Conservation (phyloP, 2,329 filamentous ascomycete genomes). For the Xylariaceae sp. region DNA sequence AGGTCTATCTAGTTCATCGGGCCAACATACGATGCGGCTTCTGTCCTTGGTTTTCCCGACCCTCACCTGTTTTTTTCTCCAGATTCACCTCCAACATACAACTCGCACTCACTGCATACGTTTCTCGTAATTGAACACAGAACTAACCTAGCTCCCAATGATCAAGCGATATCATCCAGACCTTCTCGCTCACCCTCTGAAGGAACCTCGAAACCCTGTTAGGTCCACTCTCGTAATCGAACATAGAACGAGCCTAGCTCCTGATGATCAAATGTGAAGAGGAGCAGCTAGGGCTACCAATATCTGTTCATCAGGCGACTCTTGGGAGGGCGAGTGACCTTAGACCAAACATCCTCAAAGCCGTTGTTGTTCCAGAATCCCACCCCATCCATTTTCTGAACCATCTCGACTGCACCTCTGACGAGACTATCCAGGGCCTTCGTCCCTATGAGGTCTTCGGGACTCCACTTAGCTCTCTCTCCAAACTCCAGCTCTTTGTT, state of each 20-base stretch:
- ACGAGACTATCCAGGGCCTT: constrained; percentile 25
- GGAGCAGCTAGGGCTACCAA: constrained; percentile 6
- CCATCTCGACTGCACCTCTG: constrained; percentile 18
- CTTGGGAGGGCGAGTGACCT: constrained; percentile 3
- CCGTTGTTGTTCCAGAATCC: constrained; percentile 29
- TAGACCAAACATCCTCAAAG: constrained; percentile 15
- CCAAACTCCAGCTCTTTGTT: constrained; percentile 27
- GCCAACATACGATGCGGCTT: too few species aligned
- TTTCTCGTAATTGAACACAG: not conserved
- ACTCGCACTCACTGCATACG: too few species aligned
- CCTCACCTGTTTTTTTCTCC: too few species aligned
- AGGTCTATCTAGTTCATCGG: too few species aligned
- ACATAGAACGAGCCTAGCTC: not conserved
- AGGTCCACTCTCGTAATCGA: not conserved
- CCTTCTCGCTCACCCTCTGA: not conserved
- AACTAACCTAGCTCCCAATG: not conserved
- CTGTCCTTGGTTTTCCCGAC: too few species aligned
- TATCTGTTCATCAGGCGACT: not conserved
- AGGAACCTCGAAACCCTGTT: not conserved
- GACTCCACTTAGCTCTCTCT: constrained; percentile 25
- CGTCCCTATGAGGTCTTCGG: constrained; percentile 17
- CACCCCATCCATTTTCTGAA: constrained; percentile 30
- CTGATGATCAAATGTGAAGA: not conserved
- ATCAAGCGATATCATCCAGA: too few species aligned
- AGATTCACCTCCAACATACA: too few species aligned